These are phyloP conservation scores for Globomyces sp. DNA, from an alignment of 371 early-diverging fungal species.

Conservation along the genomic window DNA sequence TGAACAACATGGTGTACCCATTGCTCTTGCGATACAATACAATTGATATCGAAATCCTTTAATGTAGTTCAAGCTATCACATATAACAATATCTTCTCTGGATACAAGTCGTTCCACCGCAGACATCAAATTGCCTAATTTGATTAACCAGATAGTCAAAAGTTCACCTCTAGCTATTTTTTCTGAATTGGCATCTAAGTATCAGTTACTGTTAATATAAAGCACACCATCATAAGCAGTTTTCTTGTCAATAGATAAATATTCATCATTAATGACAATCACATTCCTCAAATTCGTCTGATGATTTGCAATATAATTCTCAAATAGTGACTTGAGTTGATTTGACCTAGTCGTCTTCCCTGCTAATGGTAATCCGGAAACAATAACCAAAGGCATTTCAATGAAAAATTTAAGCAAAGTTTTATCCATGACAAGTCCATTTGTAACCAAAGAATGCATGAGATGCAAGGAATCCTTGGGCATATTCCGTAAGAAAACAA, in stretches of 20 bases:
- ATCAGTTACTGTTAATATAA: conserved; percentile 22
- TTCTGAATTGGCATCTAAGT: conserved; percentile 59
- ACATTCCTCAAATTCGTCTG: conserved; percentile 27
- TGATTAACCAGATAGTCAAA: too few relatives aligned
- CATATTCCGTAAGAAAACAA: conserved; percentile 1
- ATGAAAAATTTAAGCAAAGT: not conserved
- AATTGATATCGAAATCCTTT: conserved; percentile 97
- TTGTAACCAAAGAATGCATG: not conserved
- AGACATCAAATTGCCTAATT: conserved; percentile 59
- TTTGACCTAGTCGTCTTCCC: conserved; percentile 86
- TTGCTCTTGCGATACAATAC: conserved; percentile 85
- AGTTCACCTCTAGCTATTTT: conserved; percentile 84
- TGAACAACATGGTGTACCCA: conserved; percentile 87
- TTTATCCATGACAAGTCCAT: too few relatives aligned
- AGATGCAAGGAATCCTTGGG: not conserved
- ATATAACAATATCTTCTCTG: conserved; percentile 83
- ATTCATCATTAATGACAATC: conserved; percentile 75
- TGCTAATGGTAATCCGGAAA: conserved; percentile 86
- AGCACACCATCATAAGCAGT: conserved; percentile 57
- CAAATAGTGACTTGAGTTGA: conserved; percentile 67
- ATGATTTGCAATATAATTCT: conserved; percentile 37
- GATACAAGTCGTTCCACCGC: conserved; percentile 83
- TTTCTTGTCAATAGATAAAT: conserved; percentile 60
- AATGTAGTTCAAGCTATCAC: conserved; percentile 93
- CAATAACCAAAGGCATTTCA: conserved; percentile 85